A percentile compares a stretch with the other conserved stretches of the same genome.
phyloP scores from a whole-genome alignment of 192 early-diverging fungal species.

The Geosiphon pyriformis region DNA sequence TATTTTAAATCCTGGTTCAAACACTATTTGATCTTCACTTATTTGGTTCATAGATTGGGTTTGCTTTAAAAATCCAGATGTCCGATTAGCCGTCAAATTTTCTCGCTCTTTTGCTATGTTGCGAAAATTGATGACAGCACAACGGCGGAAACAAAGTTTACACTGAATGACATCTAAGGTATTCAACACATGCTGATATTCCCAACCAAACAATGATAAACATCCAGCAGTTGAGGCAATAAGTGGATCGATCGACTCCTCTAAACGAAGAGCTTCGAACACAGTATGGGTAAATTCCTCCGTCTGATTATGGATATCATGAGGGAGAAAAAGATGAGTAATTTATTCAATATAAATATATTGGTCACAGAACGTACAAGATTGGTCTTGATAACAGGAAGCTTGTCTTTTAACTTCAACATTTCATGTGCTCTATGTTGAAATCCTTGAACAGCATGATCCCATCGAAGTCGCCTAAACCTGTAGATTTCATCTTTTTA shows the following conservation, averaged over 20 bases:
- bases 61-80: not conserved
- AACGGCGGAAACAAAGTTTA: constrained; percentile 4
- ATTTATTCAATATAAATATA: not conserved
- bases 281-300: constrained; percentile 20
- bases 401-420: constrained; percentile 8
- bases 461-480: not conserved
- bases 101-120: constrained; percentile 5
- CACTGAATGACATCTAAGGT: not conserved
- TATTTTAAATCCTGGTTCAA: not conserved
- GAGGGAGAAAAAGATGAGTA: not conserved
- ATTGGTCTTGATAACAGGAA: constrained; percentile 10
- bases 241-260: not conserved
- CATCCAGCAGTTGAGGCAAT: constrained; percentile 1
- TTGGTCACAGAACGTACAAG: constrained; percentile 6
- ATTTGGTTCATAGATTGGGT: not conserved
- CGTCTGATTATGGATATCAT: constrained; percentile 7
- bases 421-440: not conserved
- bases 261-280: not conserved
- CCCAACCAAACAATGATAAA: constrained; percentile 23
- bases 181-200: not conserved
- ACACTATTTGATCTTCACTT: not conserved
- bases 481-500: constrained; percentile 14
- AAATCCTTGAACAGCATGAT: not conserved
- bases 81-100: not conserved
- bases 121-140: not conserved